phyloP scores from a whole-genome alignment of 805 yeast genomes.

The Blastobotrys muscicola region DNA sequence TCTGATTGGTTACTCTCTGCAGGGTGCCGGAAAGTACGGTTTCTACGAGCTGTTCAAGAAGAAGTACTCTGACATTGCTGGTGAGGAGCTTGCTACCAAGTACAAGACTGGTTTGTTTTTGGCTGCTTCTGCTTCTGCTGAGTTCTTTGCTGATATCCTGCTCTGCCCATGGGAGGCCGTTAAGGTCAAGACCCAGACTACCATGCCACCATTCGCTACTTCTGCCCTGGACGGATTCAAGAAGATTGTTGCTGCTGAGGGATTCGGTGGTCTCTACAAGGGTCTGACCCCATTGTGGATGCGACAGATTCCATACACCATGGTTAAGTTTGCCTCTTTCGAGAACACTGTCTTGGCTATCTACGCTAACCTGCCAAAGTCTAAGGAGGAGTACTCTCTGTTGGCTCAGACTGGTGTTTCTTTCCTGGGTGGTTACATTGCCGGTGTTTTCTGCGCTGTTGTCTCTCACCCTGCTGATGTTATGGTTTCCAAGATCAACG shows the following conservation, averaged over 20 bases:
- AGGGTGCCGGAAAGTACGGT: conserved; percentile 97
- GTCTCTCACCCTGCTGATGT: conserved; percentile 99
- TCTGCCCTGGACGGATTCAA: conserved; percentile 57
- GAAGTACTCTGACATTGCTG: conserved; percentile 57
- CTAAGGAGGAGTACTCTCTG: conserved; percentile 60
- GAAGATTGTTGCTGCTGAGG: conserved; percentile 58
- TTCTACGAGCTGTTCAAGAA: conserved; percentile 87
- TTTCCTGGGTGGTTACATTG: conserved; percentile 91
- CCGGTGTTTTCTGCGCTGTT: conserved; percentile 93
- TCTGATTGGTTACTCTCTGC: conserved; percentile 83
- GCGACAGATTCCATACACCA: conserved; percentile 97
- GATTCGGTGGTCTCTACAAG: conserved; percentile 68
- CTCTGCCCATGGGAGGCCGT: conserved; percentile 94
- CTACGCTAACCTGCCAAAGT: conserved; percentile 62
- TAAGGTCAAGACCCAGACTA: conserved; percentile 89
- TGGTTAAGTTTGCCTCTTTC: conserved; percentile 93
- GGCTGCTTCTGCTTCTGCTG: conserved; percentile 88
- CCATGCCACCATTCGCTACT: conserved; percentile 74
- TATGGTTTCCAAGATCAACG: conserved; percentile 87
- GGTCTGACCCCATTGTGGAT: conserved; percentile 91
- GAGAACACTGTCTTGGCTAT: conserved; percentile 82
- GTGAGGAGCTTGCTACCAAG: conserved; percentile 48
- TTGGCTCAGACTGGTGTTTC: conserved; percentile 89
- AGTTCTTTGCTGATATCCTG: conserved; percentile 80
- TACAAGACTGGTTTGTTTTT: conserved; percentile 68